phyloP scores from a whole-genome alignment of 257 asterid species.

The Anisodus tanguticus region DNA sequence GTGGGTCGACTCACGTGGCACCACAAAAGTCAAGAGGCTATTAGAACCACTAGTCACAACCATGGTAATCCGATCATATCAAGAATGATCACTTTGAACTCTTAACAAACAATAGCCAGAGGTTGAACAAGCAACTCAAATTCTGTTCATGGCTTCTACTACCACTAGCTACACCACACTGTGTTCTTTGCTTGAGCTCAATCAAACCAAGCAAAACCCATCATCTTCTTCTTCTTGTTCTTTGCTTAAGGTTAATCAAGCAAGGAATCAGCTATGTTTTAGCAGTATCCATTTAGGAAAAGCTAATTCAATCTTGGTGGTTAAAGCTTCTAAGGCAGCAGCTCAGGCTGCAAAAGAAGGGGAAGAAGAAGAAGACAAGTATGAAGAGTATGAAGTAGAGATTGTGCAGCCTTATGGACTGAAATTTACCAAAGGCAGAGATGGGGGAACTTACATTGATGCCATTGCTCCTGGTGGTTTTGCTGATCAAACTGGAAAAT shows the following conservation, averaged over 20 bases:
- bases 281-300: conserved; percentile 32
- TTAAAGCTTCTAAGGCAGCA: conserved; percentile 55
- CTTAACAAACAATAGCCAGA: background rate
- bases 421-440: conserved; percentile 81
- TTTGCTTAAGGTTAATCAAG: conserved; percentile 36
- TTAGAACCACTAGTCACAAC: conserved; percentile 55
- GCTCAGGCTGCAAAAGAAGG: conserved; percentile 29
- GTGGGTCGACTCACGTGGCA: conserved; percentile 48
- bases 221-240: conserved; percentile 40
- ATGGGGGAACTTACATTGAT: conserved; percentile 93
- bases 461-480: conserved; percentile 89
- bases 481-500: conserved; percentile 77
- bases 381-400: conserved; percentile 83
- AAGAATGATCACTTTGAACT: conserved; percentile 16
- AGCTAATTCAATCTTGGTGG: conserved; percentile 33
- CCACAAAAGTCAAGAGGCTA: conserved; percentile 41
- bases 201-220: conserved; percentile 40
- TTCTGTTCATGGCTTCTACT: conserved; percentile 27
- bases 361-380: conserved; percentile 38
- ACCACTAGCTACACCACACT: conserved; percentile 25
- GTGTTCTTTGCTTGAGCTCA: conserved; percentile 51
- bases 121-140: background rate
- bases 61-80: conserved; percentile 1
- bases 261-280: conserved; percentile 42
- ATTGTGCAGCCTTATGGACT: conserved; percentile 77